Percentiles rank a stretch among this genome's conserved stretches.
These are phyloP conservation scores for Mycena polygramma DNA, from an alignment of 768 basidiomycete genomes.

Conservation along the genomic window DNA sequence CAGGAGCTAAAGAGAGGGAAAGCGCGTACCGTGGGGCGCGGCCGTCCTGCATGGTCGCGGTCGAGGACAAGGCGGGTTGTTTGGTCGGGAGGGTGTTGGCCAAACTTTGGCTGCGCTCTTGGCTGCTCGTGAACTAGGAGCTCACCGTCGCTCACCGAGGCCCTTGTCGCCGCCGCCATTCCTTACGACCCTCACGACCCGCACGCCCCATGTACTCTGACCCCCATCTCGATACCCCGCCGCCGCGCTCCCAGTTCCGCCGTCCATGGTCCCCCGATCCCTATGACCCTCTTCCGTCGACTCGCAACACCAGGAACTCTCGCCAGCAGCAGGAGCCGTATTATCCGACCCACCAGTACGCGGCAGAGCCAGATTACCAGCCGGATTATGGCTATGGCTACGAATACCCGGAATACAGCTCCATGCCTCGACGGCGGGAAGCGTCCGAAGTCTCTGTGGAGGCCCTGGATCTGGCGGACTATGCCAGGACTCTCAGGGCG, in stretches of 20 bases:
- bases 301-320: constrained; percentile 28
- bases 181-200: constrained; percentile 35
- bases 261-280: constrained; percentile 78
- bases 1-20: background rate
- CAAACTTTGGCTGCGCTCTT: no score
- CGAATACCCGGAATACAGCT: constrained; percentile 29
- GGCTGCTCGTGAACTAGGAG: no score
- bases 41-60: constrained; percentile 78
- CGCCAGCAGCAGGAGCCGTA: constrained; percentile 39
- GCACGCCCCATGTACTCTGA: constrained; percentile 55
- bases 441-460: constrained; percentile 76
- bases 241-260: constrained; percentile 66
- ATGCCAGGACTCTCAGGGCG: constrained; percentile 63
- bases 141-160: no score
- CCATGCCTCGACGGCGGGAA: constrained; percentile 55
- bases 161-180: constrained; percentile 17
- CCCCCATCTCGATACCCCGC: constrained; percentile 62
- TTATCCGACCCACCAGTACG: constrained; percentile 37
- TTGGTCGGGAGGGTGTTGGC: background rate
- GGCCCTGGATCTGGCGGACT: constrained; percentile 81
- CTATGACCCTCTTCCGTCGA: constrained; percentile 58
- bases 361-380: constrained; percentile 37
- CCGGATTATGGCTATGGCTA: constrained; percentile 36
- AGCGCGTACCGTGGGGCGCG: constrained; percentile 75
- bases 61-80: constrained; percentile 2